phyloP scores from a whole-genome alignment of 768 basidiomycete genomes.

The Suillus bovinus region DNA sequence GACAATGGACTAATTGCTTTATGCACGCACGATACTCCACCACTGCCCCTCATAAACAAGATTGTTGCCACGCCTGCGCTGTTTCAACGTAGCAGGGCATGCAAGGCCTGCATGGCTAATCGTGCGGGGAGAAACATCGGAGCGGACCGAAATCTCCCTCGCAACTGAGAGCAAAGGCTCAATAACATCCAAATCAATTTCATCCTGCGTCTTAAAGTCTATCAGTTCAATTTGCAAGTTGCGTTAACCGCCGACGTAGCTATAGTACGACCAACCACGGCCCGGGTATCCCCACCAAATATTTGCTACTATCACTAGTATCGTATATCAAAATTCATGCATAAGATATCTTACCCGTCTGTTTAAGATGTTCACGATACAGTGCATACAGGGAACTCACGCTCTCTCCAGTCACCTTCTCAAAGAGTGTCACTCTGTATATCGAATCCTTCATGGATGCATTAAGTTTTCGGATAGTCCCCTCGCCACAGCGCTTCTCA shows the following conservation, averaged over 20 bases:
- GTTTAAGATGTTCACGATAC: conserved; percentile 47
- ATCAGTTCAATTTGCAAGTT: background rate
- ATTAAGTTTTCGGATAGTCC: conserved; percentile 62
- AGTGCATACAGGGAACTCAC: conserved; percentile 58
- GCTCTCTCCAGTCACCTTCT: conserved; percentile 48
- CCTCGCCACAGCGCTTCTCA: conserved; percentile 52
- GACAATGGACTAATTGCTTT: too few species aligned
- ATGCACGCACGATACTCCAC: background rate
- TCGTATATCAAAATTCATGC: background rate
- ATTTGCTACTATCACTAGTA: background rate
- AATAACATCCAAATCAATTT: background rate
- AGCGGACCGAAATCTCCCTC: background rate
- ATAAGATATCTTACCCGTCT: background rate
- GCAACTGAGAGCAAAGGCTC: background rate
- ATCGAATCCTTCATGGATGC: conserved; percentile 45
- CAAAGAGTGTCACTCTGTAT: conserved; percentile 56
- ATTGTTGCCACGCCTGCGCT: background rate
- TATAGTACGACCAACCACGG: background rate
- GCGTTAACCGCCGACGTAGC: background rate
- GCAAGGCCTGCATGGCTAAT: background rate
- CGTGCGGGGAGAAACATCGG: background rate
- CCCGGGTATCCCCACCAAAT: background rate
- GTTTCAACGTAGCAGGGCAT: background rate
- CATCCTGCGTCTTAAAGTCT: background rate
- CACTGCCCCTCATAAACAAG: too few species aligned